A percentile compares a stretch with the other conserved stretches of the same genome.
These are phyloP conservation scores for Coniferiporia weirii DNA, from an alignment of 1,284 basidiomycete species.

Conservation along the genomic window DNA sequence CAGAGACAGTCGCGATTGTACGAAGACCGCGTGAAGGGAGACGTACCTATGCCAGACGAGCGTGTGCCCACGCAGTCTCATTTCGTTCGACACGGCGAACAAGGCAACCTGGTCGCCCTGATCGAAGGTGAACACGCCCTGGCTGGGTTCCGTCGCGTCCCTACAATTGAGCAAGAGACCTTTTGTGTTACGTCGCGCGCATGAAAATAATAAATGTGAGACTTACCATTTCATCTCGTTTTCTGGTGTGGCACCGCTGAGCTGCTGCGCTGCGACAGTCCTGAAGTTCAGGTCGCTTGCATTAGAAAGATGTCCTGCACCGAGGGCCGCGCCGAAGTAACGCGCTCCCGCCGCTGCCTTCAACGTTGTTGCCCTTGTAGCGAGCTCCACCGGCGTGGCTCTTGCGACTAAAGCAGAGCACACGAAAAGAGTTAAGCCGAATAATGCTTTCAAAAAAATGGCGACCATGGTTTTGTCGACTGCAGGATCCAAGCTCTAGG, in stretches of 20 bases:
- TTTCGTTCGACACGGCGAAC: constrained; percentile 40
- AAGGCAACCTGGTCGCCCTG: constrained; percentile 41
- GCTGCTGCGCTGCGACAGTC: constrained; percentile 10
- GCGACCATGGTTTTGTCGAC: not conserved
- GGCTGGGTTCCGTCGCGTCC: constrained; percentile 50
- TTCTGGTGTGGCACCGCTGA: constrained; percentile 19
- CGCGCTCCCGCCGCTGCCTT: constrained; percentile 14
- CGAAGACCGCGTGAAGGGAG: constrained; percentile 36
- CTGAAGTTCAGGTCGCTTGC: constrained; percentile 14
- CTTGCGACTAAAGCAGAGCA: not conserved
- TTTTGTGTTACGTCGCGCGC: not conserved
- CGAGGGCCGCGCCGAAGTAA: constrained; percentile 18
- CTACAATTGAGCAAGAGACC: not conserved
- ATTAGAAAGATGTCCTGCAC: constrained; percentile 8
- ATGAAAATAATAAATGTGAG: not conserved
- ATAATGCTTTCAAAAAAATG: not conserved
- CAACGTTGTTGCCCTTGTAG: constrained; percentile 7
- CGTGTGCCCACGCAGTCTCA: constrained; percentile 44
- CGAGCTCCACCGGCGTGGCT: not conserved
- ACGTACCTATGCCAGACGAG: constrained; percentile 56
- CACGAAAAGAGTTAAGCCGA: not conserved
- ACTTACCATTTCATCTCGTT: constrained; percentile 20
- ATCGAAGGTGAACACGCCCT: constrained; percentile 42
- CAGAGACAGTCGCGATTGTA: not conserved
- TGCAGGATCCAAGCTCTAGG: not conserved